Evolutionary conservation across 129 eudicot species (phyloP).

Genomic region (Artemisia argyi): DNA sequence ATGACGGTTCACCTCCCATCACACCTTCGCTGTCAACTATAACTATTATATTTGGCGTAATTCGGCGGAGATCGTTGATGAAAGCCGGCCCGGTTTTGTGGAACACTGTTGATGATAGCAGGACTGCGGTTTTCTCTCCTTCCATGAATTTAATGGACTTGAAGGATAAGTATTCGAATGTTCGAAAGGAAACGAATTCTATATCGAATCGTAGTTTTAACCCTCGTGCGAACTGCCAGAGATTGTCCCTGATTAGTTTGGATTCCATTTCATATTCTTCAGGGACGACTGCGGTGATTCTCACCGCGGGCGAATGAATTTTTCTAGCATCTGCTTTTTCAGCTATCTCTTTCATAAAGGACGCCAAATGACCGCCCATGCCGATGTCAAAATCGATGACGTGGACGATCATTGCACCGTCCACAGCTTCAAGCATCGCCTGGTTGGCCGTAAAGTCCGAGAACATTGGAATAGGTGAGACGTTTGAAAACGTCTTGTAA

Average conservation of each 20-base stretch:
- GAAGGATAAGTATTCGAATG: constrained; percentile 67
- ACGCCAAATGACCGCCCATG: constrained; percentile 84
- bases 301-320: constrained; percentile 41
- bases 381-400: constrained; percentile 92
- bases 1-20: constrained; percentile 51
- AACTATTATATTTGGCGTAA: constrained; percentile 66
- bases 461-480: constrained; percentile 94
- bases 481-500: constrained; percentile 64
- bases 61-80: constrained; percentile 58
- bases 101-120: constrained; percentile 63
- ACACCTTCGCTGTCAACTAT: constrained; percentile 67
- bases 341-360: constrained; percentile 80
- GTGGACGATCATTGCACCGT: constrained; percentile 71
- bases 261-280: constrained; percentile 74
- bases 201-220: constrained; percentile 67
- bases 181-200: constrained; percentile 57
- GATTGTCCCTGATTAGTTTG: constrained; percentile 64
- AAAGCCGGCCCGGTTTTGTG: constrained; percentile 65
- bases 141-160: constrained; percentile 64
- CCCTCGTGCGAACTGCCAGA: constrained; percentile 75
- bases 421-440: constrained; percentile 87
- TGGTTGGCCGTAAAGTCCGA: constrained; percentile 91
- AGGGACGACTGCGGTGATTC: constrained; percentile 78
- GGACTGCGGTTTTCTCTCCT: constrained; percentile 74
- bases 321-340: constrained; percentile 57